These are phyloP conservation scores for Rhizopogon roseolus DNA, from an alignment of 768 basidiomycete genomes.

Conservation along the genomic window DNA sequence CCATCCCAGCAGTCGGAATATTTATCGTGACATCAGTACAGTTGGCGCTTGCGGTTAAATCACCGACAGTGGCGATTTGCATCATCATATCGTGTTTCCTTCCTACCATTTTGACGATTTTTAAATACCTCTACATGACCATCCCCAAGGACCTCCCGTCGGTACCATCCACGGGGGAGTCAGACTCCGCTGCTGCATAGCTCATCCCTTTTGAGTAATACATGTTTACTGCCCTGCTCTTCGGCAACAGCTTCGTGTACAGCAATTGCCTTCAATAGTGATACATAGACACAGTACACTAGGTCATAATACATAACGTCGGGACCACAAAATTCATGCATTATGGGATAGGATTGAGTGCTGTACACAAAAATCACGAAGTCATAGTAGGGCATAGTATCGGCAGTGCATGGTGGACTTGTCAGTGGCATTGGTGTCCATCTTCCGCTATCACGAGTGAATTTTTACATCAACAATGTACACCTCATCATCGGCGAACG, in stretches of 20 bases:
- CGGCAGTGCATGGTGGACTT: conserved; percentile 31
- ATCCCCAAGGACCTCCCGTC: not conserved
- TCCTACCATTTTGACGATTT: conserved; percentile 12
- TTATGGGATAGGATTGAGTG: too few relatives aligned
- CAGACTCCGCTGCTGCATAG: too few relatives aligned
- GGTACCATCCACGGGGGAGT: too few relatives aligned
- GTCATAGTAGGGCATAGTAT: too few relatives aligned
- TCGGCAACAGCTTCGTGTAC: too few relatives aligned
- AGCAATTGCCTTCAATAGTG: not conserved
- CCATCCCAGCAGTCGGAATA: conserved; percentile 21
- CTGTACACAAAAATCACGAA: too few relatives aligned
- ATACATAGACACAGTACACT: not conserved
- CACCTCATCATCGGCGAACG: conserved; percentile 33
- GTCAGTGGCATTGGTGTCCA: conserved; percentile 34
- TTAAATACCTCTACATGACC: not conserved
- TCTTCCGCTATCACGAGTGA: conserved; percentile 30
- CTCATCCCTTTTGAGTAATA: too few relatives aligned
- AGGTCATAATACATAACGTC: too few relatives aligned
- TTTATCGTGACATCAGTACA: conserved; percentile 13
- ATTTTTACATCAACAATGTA: conserved; percentile 23
- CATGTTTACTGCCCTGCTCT: too few relatives aligned
- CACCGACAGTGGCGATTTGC: conserved; percentile 15
- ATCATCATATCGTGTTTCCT: conserved; percentile 17
- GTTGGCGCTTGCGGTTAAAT: conserved; percentile 14
- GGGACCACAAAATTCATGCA: too few relatives aligned